phyloP scores from a whole-genome alignment of 495 filamentous ascomycete genomes.

The Neurospora discreta region DNA sequence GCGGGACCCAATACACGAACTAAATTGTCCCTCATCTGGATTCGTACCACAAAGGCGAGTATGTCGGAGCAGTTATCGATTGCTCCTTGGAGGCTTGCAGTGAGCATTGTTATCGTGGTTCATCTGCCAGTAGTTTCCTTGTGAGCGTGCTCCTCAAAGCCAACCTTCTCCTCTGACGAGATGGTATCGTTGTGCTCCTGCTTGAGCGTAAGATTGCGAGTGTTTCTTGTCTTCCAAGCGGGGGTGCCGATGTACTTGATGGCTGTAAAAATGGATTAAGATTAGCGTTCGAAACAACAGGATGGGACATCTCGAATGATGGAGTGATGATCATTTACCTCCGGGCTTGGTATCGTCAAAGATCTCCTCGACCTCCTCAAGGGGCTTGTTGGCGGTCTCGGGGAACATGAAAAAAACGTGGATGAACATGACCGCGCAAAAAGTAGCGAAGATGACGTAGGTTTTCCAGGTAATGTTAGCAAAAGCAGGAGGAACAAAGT shows the following conservation, averaged over 20 bases:
- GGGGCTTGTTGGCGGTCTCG: constrained; percentile 70
- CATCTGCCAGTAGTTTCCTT: constrained; percentile 2
- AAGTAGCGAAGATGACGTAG: constrained; percentile 67
- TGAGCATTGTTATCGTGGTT: not conserved
- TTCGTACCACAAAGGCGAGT: not conserved
- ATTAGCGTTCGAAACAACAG: not conserved
- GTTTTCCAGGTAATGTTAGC: constrained; percentile 62
- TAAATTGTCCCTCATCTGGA: not conserved
- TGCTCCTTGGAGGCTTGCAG: not conserved
- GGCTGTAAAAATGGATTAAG: constrained; percentile 25
- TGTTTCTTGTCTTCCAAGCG: constrained; percentile 55
- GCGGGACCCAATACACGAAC: not conserved
- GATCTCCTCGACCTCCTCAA: constrained; percentile 63
- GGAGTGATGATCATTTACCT: constrained; percentile 7
- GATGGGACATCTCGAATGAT: not conserved
- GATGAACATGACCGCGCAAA: constrained; percentile 58
- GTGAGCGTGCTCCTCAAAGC: constrained; percentile 1
- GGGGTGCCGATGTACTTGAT: constrained; percentile 53
- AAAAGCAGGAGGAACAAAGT: constrained; percentile 68
- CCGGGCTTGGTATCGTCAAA: constrained; percentile 41
- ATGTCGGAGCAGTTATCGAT: not conserved
- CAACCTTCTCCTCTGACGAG: constrained; percentile 23
- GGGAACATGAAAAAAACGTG: constrained; percentile 78
- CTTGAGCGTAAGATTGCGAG: constrained; percentile 17
- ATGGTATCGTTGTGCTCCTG: constrained; percentile 22